Evolutionary conservation across 2,329 filamentous ascomycete genomes (phyloP).

Genomic region (Aspergillus phoenicis): DNA sequence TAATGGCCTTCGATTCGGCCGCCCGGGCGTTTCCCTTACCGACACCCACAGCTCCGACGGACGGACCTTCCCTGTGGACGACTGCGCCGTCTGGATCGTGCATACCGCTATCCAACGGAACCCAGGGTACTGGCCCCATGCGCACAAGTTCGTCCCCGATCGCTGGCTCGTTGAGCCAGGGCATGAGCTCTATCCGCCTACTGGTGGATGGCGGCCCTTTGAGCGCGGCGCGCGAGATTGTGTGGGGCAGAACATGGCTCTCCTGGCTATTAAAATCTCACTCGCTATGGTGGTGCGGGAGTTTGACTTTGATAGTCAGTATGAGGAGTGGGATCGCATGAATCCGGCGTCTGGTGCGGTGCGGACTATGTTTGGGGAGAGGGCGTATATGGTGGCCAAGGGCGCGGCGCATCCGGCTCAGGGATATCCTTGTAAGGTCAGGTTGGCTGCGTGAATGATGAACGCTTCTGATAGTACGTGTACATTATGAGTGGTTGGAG

Average conservation of each 20-base stretch:
- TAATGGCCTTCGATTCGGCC: conserved; percentile 18
- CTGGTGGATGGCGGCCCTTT: conserved; percentile 53
- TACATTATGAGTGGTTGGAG: too few species aligned
- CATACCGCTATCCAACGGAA: conserved; percentile 20
- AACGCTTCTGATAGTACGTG: too few species aligned
- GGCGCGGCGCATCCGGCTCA: conserved; percentile 1
- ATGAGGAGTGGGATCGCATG: background rate
- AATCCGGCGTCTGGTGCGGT: background rate
- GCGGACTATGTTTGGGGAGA: background rate
- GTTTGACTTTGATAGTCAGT: conserved; percentile 20
- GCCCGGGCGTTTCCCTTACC: conserved; percentile 12
- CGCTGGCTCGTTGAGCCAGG: conserved; percentile 37
- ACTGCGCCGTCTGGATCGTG: conserved; percentile 20
- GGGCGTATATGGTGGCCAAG: background rate
- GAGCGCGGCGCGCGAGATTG: conserved; percentile 53
- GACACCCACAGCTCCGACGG: conserved; percentile 6
- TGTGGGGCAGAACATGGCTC: conserved; percentile 53
- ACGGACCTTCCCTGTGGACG: conserved; percentile 14
- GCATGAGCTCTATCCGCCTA: conserved; percentile 21
- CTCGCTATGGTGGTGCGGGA: conserved; percentile 27
- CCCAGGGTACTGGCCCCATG: conserved; percentile 20
- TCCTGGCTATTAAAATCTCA: conserved; percentile 43
- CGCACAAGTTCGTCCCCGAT: conserved; percentile 39
- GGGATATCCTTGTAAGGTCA: background rate
- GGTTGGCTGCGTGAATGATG: background rate